Percentiles rank a stretch among this genome's conserved stretches.
phyloP scores from a whole-genome alignment of 2,329 filamentous ascomycete genomes.

The Pezicula carpinea region DNA sequence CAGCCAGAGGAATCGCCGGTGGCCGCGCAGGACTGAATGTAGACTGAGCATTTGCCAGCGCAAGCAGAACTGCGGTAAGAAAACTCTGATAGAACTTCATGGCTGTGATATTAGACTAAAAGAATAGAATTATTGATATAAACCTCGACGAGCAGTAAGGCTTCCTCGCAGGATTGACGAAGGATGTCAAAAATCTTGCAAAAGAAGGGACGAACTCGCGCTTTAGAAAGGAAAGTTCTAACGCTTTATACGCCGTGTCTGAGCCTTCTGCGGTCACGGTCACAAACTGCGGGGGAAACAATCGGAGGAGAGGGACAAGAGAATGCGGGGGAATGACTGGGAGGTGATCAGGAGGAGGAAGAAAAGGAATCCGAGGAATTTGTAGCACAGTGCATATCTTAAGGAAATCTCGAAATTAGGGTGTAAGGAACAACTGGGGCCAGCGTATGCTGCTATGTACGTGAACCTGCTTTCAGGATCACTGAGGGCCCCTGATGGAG shows the following conservation, averaged over 20 bases:
- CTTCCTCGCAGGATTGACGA: background rate
- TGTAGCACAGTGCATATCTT: background rate
- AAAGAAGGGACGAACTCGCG: background rate
- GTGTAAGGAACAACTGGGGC: too few species aligned
- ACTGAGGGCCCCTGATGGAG: too few species aligned
- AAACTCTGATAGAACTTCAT: background rate
- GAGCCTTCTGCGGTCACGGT: background rate
- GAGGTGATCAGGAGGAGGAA: background rate
- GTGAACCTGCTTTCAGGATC: too few species aligned
- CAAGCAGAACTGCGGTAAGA: background rate
- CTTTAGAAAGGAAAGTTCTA: background rate
- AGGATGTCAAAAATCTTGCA: background rate
- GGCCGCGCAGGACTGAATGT: constrained; percentile 61
- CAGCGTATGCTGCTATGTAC: too few species aligned
- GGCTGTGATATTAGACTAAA: background rate
- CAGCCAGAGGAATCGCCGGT: constrained; percentile 66
- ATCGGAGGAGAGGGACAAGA: too few species aligned
- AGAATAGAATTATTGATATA: background rate
- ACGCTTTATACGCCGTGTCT: background rate
- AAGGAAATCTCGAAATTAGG: background rate
- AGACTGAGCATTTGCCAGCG: constrained; percentile 30
- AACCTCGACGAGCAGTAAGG: background rate
- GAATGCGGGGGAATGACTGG: background rate
- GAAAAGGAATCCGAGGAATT: background rate
- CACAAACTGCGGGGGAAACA: background rate